These are phyloP conservation scores for Clonostachys chloroleuca DNA, from an alignment of 2,329 filamentous ascomycete species.

Conservation along the genomic window DNA sequence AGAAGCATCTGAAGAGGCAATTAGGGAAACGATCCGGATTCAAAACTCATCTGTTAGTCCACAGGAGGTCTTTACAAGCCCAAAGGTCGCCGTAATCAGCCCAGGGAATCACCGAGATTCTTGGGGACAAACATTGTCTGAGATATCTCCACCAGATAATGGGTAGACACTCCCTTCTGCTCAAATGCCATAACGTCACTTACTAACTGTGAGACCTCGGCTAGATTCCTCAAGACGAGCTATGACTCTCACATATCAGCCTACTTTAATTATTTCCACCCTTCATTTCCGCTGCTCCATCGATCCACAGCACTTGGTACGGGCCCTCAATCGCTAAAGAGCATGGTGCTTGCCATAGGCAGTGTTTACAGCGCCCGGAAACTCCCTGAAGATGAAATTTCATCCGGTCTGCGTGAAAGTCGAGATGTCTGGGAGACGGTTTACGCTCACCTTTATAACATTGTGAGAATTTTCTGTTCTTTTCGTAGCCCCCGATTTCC, in stretches of 20 bases:
- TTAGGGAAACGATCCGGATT: not conserved
- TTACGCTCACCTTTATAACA: slow-evolving; percentile 4
- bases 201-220: not conserved
- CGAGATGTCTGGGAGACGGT: slow-evolving; percentile 10
- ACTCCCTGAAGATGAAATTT: slow-evolving; percentile 3
- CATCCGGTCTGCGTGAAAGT: slow-evolving; percentile 4
- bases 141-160: not conserved
- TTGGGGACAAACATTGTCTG: not conserved
- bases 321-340: slow-evolving; percentile 2
- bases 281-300: slow-evolving; percentile 13
- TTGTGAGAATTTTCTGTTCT: slow-evolving; percentile 1
- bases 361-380: slow-evolving; percentile 8
- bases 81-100: not conserved
- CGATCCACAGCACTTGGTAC: slow-evolving; percentile 7
- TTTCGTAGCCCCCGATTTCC: not conserved
- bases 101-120: not conserved
- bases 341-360: slow-evolving; percentile 10
- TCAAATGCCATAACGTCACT: not conserved
- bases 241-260: slow-evolving; percentile 5
- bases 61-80: not conserved
- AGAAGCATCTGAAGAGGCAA: not conserved
- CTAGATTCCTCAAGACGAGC: not conserved
- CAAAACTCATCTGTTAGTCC: not conserved
- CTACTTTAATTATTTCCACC: slow-evolving; percentile 13
- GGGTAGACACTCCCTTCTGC: not conserved